Evolutionary conservation across 768 basidiomycete species (phyloP).

Genomic region (Pholiota conissans): DNA sequence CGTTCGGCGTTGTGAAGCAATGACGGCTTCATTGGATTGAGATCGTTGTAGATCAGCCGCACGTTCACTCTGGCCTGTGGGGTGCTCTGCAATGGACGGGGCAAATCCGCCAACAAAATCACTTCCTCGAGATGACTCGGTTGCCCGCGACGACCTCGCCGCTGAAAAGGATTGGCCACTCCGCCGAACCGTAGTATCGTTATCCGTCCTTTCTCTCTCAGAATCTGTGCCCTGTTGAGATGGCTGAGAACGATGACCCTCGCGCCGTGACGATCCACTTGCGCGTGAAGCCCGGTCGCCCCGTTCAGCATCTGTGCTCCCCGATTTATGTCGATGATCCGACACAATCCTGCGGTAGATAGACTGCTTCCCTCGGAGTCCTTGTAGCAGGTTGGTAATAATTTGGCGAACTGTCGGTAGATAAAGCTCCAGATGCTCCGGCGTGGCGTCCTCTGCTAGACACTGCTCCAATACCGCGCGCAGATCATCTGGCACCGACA

Average conservation of each 20-base stretch:
- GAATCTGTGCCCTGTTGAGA: constrained; percentile 42
- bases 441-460: constrained; percentile 85
- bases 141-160: neutral
- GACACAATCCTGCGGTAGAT: constrained; percentile 77
- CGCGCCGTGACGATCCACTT: constrained; percentile 43
- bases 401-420: constrained; percentile 90
- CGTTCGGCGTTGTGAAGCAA: constrained; percentile 20
- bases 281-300: constrained; percentile 57
- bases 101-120: constrained; percentile 58
- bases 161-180: constrained; percentile 39
- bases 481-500: constrained; percentile 85
- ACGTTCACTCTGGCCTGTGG: constrained; percentile 17
- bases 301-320: constrained; percentile 46
- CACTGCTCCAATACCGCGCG: constrained; percentile 88
- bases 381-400: constrained; percentile 90
- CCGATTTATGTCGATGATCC: constrained; percentile 57
- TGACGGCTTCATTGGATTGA: constrained; percentile 6
- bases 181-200: constrained; percentile 31
- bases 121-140: constrained; percentile 26
- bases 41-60: constrained; percentile 12
- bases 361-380: constrained; percentile 90
- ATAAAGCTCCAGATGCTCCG: constrained; percentile 84
- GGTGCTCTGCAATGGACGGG: constrained; percentile 30
- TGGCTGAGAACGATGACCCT: constrained; percentile 48
- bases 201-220: constrained; percentile 41